These are phyloP conservation scores for Grosmannia penicillata DNA, from an alignment of 2,329 filamentous ascomycete species.

Conservation along the genomic window DNA sequence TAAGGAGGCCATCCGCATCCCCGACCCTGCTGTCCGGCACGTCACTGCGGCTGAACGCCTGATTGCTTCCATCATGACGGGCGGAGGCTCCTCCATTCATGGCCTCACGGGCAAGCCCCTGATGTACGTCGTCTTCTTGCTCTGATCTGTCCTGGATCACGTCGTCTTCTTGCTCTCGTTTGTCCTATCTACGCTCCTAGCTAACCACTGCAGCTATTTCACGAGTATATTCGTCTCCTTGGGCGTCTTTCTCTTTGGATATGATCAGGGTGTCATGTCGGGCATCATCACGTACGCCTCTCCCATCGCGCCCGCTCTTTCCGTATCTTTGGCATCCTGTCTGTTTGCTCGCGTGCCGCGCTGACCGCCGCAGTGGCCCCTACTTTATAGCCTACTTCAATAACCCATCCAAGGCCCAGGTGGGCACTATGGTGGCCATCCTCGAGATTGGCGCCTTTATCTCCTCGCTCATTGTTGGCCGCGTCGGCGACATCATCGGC, in stretches of 20 bases:
- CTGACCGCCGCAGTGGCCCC: slow-evolving; percentile 44
- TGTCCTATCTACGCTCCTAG: not conserved
- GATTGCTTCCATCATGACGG: slow-evolving; percentile 75
- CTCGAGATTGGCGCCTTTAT: slow-evolving; percentile 88
- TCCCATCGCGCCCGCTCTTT: not conserved
- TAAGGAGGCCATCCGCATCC: slow-evolving; percentile 74
- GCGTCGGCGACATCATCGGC: slow-evolving; percentile 82
- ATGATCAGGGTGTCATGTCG: slow-evolving; percentile 85
- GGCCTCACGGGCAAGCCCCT: slow-evolving; percentile 93
- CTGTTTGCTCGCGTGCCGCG: not conserved
- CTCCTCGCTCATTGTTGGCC: slow-evolving; percentile 73
- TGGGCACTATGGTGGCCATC: slow-evolving; percentile 96
- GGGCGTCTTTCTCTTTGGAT: slow-evolving; percentile 78
- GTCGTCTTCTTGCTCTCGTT: slow-evolving; percentile 8
- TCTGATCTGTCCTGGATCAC: not conserved
- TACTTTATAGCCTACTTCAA: slow-evolving; percentile 89
- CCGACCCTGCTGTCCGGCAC: slow-evolving; percentile 46
- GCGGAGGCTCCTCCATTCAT: slow-evolving; percentile 61
- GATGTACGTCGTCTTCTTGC: slow-evolving; percentile 37
- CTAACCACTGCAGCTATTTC: slow-evolving; percentile 56
- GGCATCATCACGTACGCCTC: slow-evolving; percentile 47
- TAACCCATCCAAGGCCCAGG: slow-evolving; percentile 70
- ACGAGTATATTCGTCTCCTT: slow-evolving; percentile 83
- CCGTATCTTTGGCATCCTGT: not conserved
- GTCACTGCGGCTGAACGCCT: slow-evolving; percentile 54